phyloP scores from a whole-genome alignment of 2,329 filamentous ascomycete species.

The Clonostachys byssicola region DNA sequence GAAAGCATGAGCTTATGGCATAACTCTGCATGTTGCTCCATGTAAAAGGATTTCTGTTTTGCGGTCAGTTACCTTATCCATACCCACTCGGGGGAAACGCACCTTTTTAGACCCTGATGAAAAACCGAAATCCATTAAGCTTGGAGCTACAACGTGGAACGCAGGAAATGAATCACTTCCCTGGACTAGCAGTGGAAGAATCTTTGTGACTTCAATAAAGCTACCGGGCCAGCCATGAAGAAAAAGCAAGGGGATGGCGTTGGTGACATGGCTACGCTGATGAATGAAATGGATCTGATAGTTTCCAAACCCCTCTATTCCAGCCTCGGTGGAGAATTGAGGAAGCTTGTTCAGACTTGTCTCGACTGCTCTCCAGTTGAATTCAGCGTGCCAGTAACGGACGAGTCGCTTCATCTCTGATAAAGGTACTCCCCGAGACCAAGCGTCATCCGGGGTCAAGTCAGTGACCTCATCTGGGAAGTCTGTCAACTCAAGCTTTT shows the following conservation, averaged over 20 bases:
- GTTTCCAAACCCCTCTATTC: conserved; percentile 16
- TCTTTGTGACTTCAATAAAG: not conserved
- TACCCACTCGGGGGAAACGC: too few species aligned
- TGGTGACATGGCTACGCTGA: not conserved
- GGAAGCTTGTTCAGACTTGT: not conserved
- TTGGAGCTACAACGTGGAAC: not conserved
- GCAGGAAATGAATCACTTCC: conserved; percentile 1
- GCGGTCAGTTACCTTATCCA: too few species aligned
- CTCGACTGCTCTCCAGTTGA: not conserved
- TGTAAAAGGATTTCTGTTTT: not conserved
- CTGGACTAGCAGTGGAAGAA: not conserved
- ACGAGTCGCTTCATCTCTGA: not conserved
- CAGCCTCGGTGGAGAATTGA: not conserved
- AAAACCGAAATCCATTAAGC: not conserved
- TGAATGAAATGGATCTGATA: not conserved
- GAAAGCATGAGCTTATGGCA: not conserved
- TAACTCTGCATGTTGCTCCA: not conserved
- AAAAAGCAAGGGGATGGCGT: not conserved
- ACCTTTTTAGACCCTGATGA: not conserved
- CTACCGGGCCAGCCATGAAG: not conserved
- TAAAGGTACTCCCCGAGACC: not conserved
- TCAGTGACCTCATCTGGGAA: not conserved
- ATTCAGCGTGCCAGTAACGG: not conserved
- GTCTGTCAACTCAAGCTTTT: not conserved
- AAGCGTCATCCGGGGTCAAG: not conserved